Evolutionary conservation across 352 stramenopile species (phyloP), one percentile per base, ranked within the genome.

Genomic region (Phytophthora cajani): DNA sequence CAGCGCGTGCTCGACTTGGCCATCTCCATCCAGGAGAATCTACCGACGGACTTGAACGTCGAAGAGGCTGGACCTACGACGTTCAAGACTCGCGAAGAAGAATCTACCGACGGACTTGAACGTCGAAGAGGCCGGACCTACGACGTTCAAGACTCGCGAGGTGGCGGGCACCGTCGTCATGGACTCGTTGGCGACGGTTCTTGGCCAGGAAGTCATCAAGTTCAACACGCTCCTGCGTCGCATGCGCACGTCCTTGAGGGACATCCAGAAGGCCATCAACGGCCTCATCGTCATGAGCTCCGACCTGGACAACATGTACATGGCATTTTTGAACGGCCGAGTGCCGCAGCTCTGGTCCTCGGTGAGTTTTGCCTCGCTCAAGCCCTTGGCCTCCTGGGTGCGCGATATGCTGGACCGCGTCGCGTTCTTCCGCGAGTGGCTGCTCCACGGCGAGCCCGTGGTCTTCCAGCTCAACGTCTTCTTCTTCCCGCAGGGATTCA

Each of bases 261-360:
- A 96, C 58, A 89, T 95, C 54, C 88, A 94, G 58, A 75, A 77
- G 5, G 87, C 88, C 9, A 94, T 95, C 75, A 90, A 95, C 66
- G 87, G 95, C 1, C 72, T 92, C 33, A 97, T 98, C 65, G 92
- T 98, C 66, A 98, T 98, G 95, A 97, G 88, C 17, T 94, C 88
- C 8, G 96, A 98, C 38, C 73, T 99, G n/a, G 96, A 99, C 72
- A 94, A 96, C 66, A 99, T 98, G 95, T 98, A 98, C 82, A 96
- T 78, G 50, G 84, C 90, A 4, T 98, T 99, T 32, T 70, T 98
- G 25, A 97, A 98, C 62, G 96, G 97, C 54, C 78, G 87, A 33
- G 85, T 99, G 7, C 96, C 96, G 9, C 81, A 81, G 38, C 79
- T 98, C 27, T 99, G 96, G 96, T 73, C 72, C 10, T 75, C 76